Evolutionary conservation across 2,329 filamentous ascomycete genomes (phyloP).

Genomic region (Sodiomyces alkalinus): DNA sequence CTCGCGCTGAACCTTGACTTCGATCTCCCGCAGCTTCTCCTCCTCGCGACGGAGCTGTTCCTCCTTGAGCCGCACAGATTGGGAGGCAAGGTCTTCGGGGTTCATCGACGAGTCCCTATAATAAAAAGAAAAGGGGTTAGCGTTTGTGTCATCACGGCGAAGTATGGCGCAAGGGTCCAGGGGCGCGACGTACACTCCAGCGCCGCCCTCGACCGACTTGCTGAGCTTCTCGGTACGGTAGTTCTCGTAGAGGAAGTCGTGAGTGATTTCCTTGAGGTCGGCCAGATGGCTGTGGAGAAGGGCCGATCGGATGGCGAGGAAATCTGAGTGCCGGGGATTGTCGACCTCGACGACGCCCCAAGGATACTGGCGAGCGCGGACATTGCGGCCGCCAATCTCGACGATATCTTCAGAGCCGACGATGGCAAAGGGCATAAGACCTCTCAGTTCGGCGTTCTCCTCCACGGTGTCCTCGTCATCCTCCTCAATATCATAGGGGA

Average conservation of each 20-base stretch:
- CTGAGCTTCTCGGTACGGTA: conserved; percentile 99
- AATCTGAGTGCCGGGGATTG: conserved; percentile 97
- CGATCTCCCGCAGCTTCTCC: conserved; percentile 98
- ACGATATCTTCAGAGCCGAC: conserved; percentile 93
- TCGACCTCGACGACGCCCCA: conserved; percentile 99
- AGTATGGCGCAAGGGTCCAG: too few species aligned
- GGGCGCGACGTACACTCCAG: conserved; percentile 57
- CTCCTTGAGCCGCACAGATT: conserved; percentile 98
- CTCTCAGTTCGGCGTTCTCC: conserved; percentile 94
- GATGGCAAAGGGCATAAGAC: conserved; percentile 97
- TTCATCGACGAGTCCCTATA: conserved; percentile 78
- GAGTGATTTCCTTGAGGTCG: conserved; percentile 97
- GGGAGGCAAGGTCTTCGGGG: conserved; percentile 89
- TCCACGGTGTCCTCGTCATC: conserved; percentile 98
- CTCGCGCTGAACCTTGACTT: conserved; percentile 98
- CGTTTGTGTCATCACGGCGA: conserved; percentile 16
- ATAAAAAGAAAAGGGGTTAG: too few species aligned
- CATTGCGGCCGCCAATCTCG: conserved; percentile 83
- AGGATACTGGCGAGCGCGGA: conserved; percentile 91
- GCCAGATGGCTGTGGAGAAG: conserved; percentile 95
- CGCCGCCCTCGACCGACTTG: conserved; percentile 93
- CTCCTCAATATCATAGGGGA: conserved; percentile 98
- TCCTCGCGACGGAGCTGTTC: conserved; percentile 98
- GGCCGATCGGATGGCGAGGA: conserved; percentile 90
- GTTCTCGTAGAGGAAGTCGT: conserved; percentile 99